Evolutionary conservation across 1,139 yeast species (phyloP), one percentile per base, ranked within the genome.

Genomic region (Arxiozyma slooffiae): DNA sequence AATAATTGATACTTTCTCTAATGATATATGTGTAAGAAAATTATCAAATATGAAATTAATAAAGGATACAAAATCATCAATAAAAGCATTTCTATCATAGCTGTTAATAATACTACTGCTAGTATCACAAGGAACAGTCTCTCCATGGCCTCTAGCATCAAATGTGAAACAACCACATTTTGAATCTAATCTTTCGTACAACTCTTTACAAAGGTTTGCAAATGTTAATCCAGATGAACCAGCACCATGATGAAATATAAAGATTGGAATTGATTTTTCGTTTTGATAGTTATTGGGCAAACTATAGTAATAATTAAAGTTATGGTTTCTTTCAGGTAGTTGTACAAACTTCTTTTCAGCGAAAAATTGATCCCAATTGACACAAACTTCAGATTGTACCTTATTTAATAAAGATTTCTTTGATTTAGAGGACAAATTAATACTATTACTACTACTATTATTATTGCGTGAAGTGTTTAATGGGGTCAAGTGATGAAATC

Each of bases 241-340:
- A 1, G 97, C 97, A 5, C 99, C 99, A 66, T 92, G 99, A 56
- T 87, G 94, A 57, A 82, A 81, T 1, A 90, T 70, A 57, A 85
- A 80, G 1, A 88, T 62, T 0, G 94, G 83, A 26, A 65, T 53
- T 23, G 67, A 54, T 4, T 49, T 34, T 0, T 77, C 71, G 0
- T 66, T 18, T 7, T 21, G 61, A 0, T 59, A 47, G 1, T 61
- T 50, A 2, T 60, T 51, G 0, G 96, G 92, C 0, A 80, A 73
- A 16, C 72, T 71, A 58, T 73, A 85, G 63, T 82, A 86, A 0
- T 82, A 78, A 53, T 81, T 79, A 64, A 87, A 79, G 45, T 51
- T 49, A 44, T 63, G 54, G 11, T 66, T 63, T 24, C 70, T 59
- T 3, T 59, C 53, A 0, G 59, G 50, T n/a, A 63, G 49, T 3